These are phyloP conservation scores for Ophiostoma piceae DNA, from an alignment of 2,329 filamentous ascomycete species.

Conservation along the genomic window DNA sequence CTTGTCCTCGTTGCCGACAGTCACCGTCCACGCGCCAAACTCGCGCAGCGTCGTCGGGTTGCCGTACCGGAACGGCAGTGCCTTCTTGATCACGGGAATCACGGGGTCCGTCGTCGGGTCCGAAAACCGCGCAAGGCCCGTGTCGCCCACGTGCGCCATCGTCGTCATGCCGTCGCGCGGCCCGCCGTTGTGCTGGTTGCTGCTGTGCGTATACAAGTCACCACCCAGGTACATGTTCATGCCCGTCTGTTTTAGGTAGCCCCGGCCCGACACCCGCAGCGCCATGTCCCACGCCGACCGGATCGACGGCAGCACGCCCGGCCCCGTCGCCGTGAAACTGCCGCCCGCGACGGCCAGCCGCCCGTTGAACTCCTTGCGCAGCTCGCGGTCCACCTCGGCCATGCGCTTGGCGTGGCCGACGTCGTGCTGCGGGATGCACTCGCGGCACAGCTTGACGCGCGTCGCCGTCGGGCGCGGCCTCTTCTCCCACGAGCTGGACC, in stretches of 20 bases:
- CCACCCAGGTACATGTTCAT: conserved; percentile 8
- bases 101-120: conserved; percentile 18
- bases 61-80: conserved; percentile 25
- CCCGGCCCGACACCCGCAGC: conserved; percentile 34
- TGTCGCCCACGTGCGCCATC: conserved; percentile 28
- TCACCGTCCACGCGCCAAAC: conserved; percentile 11
- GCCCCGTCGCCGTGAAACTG: conserved; percentile 47
- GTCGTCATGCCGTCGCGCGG: conserved; percentile 14
- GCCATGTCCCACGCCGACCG: conserved; percentile 47
- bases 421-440: conserved; percentile 87
- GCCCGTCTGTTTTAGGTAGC: conserved; percentile 20
- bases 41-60: conserved; percentile 20
- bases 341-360: conserved; percentile 59
- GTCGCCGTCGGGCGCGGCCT: conserved; percentile 32
- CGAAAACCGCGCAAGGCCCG: conserved; percentile 27
- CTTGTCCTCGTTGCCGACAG: conserved; percentile 1
- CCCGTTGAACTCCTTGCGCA: conserved; percentile 54
- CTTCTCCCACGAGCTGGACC: background rate
- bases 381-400: conserved; percentile 49
- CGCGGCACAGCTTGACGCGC: conserved; percentile 51
- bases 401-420: conserved; percentile 69
- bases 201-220: background rate
- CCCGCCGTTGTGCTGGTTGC: background rate
- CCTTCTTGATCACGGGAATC: background rate
- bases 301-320: conserved; percentile 49